Percentiles rank a stretch among this genome's conserved stretches.
phyloP scores from a whole-genome alignment of 2,329 filamentous ascomycete species.

The Aspergillus phoenicis region DNA sequence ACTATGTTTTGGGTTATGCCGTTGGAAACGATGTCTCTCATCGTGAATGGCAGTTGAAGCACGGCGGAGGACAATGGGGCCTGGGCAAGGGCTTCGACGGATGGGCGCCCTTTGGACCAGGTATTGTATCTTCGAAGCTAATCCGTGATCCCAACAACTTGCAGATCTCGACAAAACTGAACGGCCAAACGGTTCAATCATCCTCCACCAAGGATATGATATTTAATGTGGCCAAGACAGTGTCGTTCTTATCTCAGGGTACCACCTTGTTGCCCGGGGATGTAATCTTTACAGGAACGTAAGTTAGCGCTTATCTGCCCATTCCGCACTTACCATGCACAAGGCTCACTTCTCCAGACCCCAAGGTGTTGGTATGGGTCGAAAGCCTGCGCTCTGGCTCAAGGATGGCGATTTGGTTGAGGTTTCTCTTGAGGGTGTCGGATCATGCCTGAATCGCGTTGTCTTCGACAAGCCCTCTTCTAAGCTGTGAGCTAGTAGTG shows the following conservation, averaged over 20 bases:
- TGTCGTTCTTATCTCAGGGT: conserved; percentile 51
- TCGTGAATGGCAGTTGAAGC: conserved; percentile 73
- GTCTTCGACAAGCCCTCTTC: conserved; percentile 45
- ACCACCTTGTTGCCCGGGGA: conserved; percentile 46
- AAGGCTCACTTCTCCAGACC: conserved; percentile 49
- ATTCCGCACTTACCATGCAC: conserved; percentile 35
- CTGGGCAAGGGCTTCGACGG: conserved; percentile 75
- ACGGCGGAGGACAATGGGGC: conserved; percentile 69
- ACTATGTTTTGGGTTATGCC: conserved; percentile 73
- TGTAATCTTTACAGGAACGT: conserved; percentile 50
- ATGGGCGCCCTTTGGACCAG: conserved; percentile 74
- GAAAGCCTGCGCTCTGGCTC: conserved; percentile 67
- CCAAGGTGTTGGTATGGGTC: conserved; percentile 70
- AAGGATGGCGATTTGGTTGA: conserved; percentile 71
- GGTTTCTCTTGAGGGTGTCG: conserved; percentile 67
- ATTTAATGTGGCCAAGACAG: conserved; percentile 50
- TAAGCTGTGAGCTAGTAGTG: conserved; percentile 34
- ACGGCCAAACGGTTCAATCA: conserved; percentile 53
- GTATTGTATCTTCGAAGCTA: conserved; percentile 62
- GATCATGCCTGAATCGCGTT: conserved; percentile 54
- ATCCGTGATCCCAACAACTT: conserved; percentile 46
- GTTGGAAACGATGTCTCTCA: conserved; percentile 81
- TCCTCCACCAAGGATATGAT: conserved; percentile 53
- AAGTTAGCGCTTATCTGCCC: conserved; percentile 50
- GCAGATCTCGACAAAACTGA: conserved; percentile 50